Evolutionary conservation across 176 grass and related monocot species (phyloP), one percentile per base, ranked within the genome.

Genomic region (Ananas comosus): DNA sequence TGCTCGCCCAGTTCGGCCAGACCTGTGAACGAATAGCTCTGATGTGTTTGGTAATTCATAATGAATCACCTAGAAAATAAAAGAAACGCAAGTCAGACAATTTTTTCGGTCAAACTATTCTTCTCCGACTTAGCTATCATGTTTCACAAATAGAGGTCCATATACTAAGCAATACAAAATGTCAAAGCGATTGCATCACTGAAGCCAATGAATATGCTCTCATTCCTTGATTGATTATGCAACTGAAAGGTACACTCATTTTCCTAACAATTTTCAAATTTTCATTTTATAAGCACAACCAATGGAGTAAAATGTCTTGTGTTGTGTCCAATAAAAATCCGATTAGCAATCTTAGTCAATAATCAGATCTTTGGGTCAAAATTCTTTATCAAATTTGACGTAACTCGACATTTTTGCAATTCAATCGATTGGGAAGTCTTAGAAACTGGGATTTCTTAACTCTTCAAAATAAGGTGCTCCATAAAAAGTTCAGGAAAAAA

Each of bases 1-100:
- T 47, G 93, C 93, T 42, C 93, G 79, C 63, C 86, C 93, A 51
- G 93, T 96, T 79, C 93, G 82, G 50, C 93, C 93, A 79, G 93
- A 96, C 75, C 93, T 81, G 63, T 96, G 93, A 75, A 96, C 89
- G 77, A 96, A 96, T 74, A 96, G 56, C 84, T 96, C 93, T 2
- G 93, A 81, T 2, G 81, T 85, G 79, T 92, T 97, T 52, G 89
- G 93, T 42, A 97, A 65, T 85, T 97, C 93, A 13, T 83, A 90
- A 75, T 97, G 93, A 64, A 97, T 78, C 71, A 92, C 83, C 93
- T 96, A 49, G 54, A 67, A 22, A 75, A 9, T 4, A 77, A 42
- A 14, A 2, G 29, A 54, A n/a, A 16, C 75, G 51, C 21, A 88
- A 16, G 49, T 70, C 10, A 70, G 22, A 13, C 64, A 67, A 16